Percentiles rank a stretch among this genome's conserved stretches.
phyloP scores from a whole-genome alignment of 2,329 filamentous ascomycete species.

The Cephalotrichum gorgonifer region DNA sequence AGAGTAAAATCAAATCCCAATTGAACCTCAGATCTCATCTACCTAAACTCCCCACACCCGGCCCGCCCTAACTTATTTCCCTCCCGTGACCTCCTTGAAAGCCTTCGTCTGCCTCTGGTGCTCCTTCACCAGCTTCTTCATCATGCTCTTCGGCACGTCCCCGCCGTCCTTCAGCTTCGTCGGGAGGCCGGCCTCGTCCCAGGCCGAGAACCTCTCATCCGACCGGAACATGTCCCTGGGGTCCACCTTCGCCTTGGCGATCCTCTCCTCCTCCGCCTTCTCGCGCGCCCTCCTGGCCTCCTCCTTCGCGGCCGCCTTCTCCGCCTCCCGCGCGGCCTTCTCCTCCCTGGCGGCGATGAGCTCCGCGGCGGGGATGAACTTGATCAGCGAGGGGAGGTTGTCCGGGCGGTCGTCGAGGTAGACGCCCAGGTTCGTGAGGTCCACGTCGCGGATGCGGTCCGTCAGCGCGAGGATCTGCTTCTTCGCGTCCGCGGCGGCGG shows the following conservation, averaged over 20 bases:
- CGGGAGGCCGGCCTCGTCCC: slow-evolving; percentile 76
- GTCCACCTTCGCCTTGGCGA: slow-evolving; percentile 44
- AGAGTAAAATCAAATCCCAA: background rate
- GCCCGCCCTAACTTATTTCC: background rate
- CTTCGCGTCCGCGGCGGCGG: slow-evolving; percentile 38
- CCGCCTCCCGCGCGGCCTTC: slow-evolving; percentile 49
- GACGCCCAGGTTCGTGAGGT: slow-evolving; percentile 73
- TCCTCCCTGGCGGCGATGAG: slow-evolving; percentile 49
- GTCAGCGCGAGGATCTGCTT: slow-evolving; percentile 68
- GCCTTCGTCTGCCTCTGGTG: slow-evolving; percentile 86
- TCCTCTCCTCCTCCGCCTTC: slow-evolving; percentile 39
- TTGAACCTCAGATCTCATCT: background rate
- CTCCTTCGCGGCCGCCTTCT: slow-evolving; percentile 46
- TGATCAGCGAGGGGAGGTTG: slow-evolving; percentile 60
- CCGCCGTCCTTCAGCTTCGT: slow-evolving; percentile 66
- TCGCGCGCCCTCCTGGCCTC: slow-evolving; percentile 40
- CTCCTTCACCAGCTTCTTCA: slow-evolving; percentile 78
- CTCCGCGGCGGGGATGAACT: slow-evolving; percentile 47
- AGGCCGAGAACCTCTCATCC: slow-evolving; percentile 56
- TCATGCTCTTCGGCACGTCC: slow-evolving; percentile 68
- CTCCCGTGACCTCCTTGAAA: slow-evolving; percentile 46
- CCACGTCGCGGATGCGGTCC: slow-evolving; percentile 69
- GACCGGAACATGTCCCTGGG: slow-evolving; percentile 46
- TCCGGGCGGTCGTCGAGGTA: slow-evolving; percentile 77
- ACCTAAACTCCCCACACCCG: background rate